phyloP scores from a whole-genome alignment of 176 grass and related monocot species.

The Rhipidocladum racemiflorum region DNA sequence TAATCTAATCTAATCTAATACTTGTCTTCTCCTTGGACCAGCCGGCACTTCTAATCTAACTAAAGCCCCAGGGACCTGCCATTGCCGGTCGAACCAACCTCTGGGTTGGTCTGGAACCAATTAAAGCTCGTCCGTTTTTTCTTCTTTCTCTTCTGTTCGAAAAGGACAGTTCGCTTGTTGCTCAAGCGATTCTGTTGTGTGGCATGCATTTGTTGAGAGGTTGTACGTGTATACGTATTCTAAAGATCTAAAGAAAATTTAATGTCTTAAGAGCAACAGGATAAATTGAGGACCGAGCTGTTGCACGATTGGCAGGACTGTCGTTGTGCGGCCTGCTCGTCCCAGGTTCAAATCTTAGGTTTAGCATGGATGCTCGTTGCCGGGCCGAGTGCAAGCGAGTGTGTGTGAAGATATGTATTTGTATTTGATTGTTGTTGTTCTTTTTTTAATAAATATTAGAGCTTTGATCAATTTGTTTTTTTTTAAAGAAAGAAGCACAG shows the following conservation, averaged over 20 bases:
- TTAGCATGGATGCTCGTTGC: no score
- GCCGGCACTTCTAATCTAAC: conserved; percentile 48
- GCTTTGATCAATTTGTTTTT: no score
- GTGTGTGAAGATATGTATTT: no score
- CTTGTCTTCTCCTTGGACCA: conserved; percentile 1
- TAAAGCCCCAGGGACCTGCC: not conserved
- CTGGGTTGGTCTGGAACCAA: conserved; percentile 29
- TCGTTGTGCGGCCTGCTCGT: no score
- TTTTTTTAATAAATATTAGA: no score
- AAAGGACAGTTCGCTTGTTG: conserved; percentile 38
- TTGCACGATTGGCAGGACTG: no score
- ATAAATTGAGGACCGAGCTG: no score
- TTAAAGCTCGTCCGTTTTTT: not conserved
- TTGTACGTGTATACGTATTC: not conserved
- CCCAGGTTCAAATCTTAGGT: no score
- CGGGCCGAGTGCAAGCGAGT: no score
- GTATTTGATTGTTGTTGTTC: no score
- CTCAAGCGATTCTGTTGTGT: conserved; percentile 41
- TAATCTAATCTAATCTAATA: no score
- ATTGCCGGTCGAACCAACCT: conserved; percentile 20
- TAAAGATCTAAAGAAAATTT: not conserved
- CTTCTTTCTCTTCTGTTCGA: not conserved
- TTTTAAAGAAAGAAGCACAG: no score
- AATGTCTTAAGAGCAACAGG: not conserved
- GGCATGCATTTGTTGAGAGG: conserved; percentile 26